Evolutionary conservation across 2,329 filamentous ascomycete genomes (phyloP), one percentile per base, ranked within the genome.

Genomic region (Alternaria gaisen): DNA sequence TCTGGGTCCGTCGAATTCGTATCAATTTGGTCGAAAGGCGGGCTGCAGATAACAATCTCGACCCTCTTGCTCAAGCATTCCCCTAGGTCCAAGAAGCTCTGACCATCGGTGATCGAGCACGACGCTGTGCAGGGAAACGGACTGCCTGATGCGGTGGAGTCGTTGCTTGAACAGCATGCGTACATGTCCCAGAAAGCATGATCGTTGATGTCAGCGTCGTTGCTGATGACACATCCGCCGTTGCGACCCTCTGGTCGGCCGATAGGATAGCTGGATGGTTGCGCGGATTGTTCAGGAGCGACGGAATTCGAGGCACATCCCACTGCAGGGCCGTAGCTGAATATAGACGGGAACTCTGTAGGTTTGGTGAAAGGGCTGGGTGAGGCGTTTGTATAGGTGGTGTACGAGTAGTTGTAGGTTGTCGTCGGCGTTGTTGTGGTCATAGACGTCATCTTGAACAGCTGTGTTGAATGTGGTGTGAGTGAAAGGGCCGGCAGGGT

Each of bases 151-250:
- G 64, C 54, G 3, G 30, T 43, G 18, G 67, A 50, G 7, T 66
- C 57, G 3, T 47, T 42, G 1, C 58, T 47, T 32, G 65, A 61
- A 50, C 67, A 71, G 44, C 66, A 71, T 5, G 48, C 63, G 20
- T 71, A 70, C 36, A 70, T 42, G 43, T 71, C 67, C 67, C 67
- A 71, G 58, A 71, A 71, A 11, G 67, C 63, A 20, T 71, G 65
- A n/a, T 63, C 53, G 38, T 69, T 71, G 61, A 69, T 36, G 10
- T 58, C 61, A 5, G 52, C 62, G 12, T 61, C 67, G 22, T 70
- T 71, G 55, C 66, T 69, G 53, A 70, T 71, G 4, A 58, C 63
- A 38, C 67, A 70, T 24, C 59, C 63, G 26, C 55, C 58, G 34
- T 52, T 12, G 32, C 47, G 24, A 48, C 57, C 61, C 0, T 12